phyloP scores from a whole-genome alignment of 139 green algal genomes.

The Chlamydomonas applanata region DNA sequence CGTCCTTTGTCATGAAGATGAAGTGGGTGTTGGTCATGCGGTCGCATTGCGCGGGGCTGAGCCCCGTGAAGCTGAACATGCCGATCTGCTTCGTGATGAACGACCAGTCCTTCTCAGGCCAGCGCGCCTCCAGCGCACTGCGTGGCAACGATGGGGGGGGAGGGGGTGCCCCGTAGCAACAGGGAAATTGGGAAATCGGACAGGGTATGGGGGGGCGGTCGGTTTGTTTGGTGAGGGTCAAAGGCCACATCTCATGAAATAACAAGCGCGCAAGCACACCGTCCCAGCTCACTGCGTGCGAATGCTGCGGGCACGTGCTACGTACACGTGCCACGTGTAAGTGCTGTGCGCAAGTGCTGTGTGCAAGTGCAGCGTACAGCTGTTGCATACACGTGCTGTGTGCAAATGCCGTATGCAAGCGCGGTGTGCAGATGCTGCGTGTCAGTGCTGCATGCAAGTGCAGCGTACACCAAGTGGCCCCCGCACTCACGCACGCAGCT shows the following conservation, averaged over 20 bases:
- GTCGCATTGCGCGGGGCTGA: constrained; percentile 61
- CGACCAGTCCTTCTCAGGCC: constrained; percentile 83
- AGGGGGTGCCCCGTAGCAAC: neutral
- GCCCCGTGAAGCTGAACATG: constrained; percentile 96
- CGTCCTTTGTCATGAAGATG: constrained; percentile 97
- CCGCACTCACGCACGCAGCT: constrained; percentile 58
- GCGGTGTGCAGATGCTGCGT: neutral
- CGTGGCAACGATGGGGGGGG: neutral
- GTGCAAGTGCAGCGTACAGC: too few species aligned
- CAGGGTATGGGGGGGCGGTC: too few species aligned
- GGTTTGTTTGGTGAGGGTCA: too few species aligned
- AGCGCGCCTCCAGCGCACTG: constrained; percentile 61
- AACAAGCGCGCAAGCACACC: too few species aligned
- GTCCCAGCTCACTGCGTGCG: too few species aligned
- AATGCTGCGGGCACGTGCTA: too few species aligned
- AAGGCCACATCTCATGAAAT: too few species aligned
- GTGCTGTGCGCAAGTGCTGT: too few species aligned
- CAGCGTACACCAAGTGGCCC: neutral
- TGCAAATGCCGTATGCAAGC: too few species aligned
- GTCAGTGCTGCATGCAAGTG: neutral
- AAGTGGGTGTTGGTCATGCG: constrained; percentile 95
- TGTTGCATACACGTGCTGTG: too few species aligned
- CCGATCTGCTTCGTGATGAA: constrained; percentile 92
- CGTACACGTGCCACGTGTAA: too few species aligned
- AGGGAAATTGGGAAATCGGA: too few species aligned